Base-by-base conservation (phyloP, 2,329 filamentous ascomycete genomes). In the Colletotrichum camelliae region DNA sequence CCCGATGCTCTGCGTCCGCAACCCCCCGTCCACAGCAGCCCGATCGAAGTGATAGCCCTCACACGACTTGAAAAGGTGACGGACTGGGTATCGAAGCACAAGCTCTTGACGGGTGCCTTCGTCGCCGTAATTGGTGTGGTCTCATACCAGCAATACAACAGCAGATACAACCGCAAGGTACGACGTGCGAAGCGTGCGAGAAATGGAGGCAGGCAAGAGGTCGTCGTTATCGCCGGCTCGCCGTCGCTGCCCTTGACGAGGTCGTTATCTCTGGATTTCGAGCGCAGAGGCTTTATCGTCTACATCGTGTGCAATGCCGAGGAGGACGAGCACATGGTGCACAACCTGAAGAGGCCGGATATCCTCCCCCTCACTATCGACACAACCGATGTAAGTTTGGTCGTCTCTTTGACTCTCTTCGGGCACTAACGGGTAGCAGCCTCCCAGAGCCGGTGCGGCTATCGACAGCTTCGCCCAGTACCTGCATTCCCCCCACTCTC, bases 211-310 rank as follows among this genome's bases (percentile, higher is more conserved):
- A 91, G 97, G 69, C 92, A 93, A 78, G 97, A 99, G 84, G 96
- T 98, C 7, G 87, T 92, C 82, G 94, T 98, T 33, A 91, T 98
- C 77, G 96, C 96, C 27, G 96, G 96, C n/a, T 96, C 95, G 24
- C 94, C 95, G 4, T 92, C 93, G 66, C 93, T 98, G 80, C 94
- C 96, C 18, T 89, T 98, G 81, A 96, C 95, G 8, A 94, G 93
- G 81, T 95, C 95, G 13, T 88, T 98, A 70, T 93, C 95, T 3
- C 86, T 96, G 64, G 97, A 99, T 82, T 88, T 99, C 79, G 97
- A 98, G 86, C 90, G 96, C 75, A 92, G 96, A 78, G 97, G 97
- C 6, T 98, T 97, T 83, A 94, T 98, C 76, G 95, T 98, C 72
- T 99, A 96, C 83, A 89, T 99, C 76, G 94, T 98, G 1, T 96